Evolutionary conservation across 805 yeast genomes (phyloP), one percentile per base, ranked within the genome.

Genomic region (Kodamaea kaohsiungensis): DNA sequence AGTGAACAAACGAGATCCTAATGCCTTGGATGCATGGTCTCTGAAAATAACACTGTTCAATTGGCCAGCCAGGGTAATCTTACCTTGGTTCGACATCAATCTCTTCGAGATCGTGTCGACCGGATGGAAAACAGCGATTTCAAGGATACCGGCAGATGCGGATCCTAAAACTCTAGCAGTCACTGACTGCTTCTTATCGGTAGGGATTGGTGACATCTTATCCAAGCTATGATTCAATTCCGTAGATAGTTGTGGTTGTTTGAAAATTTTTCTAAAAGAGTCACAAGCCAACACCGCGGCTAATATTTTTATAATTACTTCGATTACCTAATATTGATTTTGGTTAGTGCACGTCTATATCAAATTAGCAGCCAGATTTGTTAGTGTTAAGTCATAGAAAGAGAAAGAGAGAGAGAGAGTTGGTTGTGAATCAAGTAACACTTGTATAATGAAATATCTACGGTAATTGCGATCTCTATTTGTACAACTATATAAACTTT

Each of bases 61-160:
- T 70, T 89, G 89, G 37, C 83, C 56, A 12, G 81, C 65, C 40
- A 83, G 78, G 42, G 88, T 69, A 60, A 93, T 83, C 68, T 77
- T 86, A 51, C 89, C 83, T 61, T 83, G 86, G 75, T 89, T 89
- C 37, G 91, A 84, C 96, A 89, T 89, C 70, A 89, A 81, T 79
- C 99, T 88, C 79, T 95, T 95, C 61, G 99, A 91, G 67, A 91
- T 88, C 50, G 99, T 95, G 76, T 95, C 99, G 38, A 95, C 97
- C 17, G 99, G 99, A 75, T 95, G 99, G 85, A 95, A 95, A 42
- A 95, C 96, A 53, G 88, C 96, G 62, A 95, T 88, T 76, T 95
- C 99, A 66, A 96, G 84, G 69, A 95, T 89, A 65, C 99, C 99
- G 43, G 99, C 99, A 17, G 96, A 82, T 15, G 98, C 99, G n/a